These are phyloP conservation scores for Bothriochloa decipiens DNA, from an alignment of 176 grass and related monocot species.

Conservation along the genomic window DNA sequence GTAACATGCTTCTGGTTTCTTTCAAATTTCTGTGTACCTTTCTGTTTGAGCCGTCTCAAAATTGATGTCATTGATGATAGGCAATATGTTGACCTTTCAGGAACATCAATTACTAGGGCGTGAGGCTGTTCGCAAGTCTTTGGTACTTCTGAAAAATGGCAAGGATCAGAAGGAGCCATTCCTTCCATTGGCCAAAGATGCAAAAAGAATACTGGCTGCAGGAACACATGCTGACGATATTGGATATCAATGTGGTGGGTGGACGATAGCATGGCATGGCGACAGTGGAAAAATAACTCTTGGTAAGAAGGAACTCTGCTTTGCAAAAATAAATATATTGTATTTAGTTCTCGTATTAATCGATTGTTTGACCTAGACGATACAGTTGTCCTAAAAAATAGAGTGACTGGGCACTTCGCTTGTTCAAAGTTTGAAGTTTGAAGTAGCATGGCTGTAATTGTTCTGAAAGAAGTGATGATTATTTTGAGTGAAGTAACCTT, in stretches of 20 bases:
- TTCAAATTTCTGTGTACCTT: background rate
- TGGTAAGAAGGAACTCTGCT: conserved; percentile 47
- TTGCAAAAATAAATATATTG: background rate
- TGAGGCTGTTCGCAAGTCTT: conserved; percentile 82
- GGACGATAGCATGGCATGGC: conserved; percentile 88
- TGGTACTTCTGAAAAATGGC: conserved; percentile 94
- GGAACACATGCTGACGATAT: conserved; percentile 87
- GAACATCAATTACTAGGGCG: conserved; percentile 78
- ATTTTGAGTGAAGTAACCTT: background rate
- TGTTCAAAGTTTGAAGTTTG: conserved; percentile 8
- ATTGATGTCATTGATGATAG: conserved; percentile 1
- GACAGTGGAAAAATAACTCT: conserved; percentile 71
- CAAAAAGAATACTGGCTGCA: conserved; percentile 76
- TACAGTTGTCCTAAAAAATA: background rate
- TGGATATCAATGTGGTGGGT: conserved; percentile 92
- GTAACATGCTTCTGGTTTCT: conserved; percentile 34
- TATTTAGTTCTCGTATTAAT: background rate
- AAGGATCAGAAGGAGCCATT: conserved; percentile 64
- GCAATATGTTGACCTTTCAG: conserved; percentile 34
- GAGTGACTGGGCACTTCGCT: background rate
- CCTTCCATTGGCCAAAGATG: conserved; percentile 84
- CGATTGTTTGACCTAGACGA: background rate
- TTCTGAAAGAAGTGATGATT: background rate
- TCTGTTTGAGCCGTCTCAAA: background rate
- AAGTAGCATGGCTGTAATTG: background rate